Base-by-base conservation (phyloP, 257 asterid species). In the Voacanga thouarsii region DNA sequence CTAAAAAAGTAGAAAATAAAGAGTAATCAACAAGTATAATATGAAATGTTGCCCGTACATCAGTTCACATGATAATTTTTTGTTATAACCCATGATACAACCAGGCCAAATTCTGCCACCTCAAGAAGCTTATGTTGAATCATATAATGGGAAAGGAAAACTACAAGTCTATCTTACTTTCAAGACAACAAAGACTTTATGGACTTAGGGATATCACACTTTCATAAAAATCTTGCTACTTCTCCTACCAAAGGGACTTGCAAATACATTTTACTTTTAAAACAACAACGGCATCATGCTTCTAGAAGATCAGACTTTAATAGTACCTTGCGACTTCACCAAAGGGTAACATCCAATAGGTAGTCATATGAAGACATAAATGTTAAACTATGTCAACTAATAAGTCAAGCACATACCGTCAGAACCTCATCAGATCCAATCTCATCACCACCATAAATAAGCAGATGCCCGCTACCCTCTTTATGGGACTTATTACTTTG, bases 401-500 rank as follows among this genome's bases (percentile, higher is more conserved):
- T 21, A 28, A 57, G 81, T 78, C 61, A 71, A 30, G 73, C 81
- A 87, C 93, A 56, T 78, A 94, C 98, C 87, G 97, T 92, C 71
- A 92, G 79, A 86, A 86, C 96, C 89, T 94, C 98, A 72, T 90
- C 93, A 43, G 90, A 86, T 74, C 97, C 97, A 80, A 92, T 89
- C 85, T 89, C 98, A 79, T 92, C 97, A 79, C 97, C 98, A 75
- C 98, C 98, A 81, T 94, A 94, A 53, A 94, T 83, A 85, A 94
- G 86, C 81, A 94, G 93, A 78, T 86, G 92, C 49, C 97, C 94
- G 53, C 88, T 89, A 11, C 64, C 86, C 60, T 80, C 89, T 83
- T 85, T 84, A 55, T 77, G 83, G 81, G 94, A 84, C 83, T 89
- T 92, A 78, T 82, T 77, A 65, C 75, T 86, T 80, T 88, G 87